phyloP scores from a whole-genome alignment of 345 rosid genomes.

The Eucalyptus tenuipes region DNA sequence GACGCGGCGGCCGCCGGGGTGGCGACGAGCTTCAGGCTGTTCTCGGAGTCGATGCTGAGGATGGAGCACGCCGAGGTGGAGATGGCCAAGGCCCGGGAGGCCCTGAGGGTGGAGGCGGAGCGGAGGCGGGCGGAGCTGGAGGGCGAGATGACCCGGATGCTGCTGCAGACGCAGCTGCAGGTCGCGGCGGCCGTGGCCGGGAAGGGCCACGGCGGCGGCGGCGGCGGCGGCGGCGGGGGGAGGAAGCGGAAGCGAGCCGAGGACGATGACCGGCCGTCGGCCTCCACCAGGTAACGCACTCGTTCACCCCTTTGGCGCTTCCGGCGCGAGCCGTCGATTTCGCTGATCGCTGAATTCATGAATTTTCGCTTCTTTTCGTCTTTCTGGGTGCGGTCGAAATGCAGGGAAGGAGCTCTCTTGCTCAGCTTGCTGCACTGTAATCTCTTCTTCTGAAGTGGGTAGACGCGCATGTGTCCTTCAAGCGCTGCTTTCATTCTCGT shows the following conservation, averaged over 20 bases:
- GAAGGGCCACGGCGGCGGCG: background rate
- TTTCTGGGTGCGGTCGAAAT: background rate
- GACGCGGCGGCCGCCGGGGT: background rate
- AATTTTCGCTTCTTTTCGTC: background rate
- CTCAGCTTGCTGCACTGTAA: slow-evolving; percentile 28
- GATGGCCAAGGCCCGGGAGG: slow-evolving; percentile 51
- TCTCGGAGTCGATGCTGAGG: slow-evolving; percentile 40
- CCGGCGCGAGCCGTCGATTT: background rate
- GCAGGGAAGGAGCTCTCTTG: slow-evolving; percentile 31
- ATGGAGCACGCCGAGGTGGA: slow-evolving; percentile 42
- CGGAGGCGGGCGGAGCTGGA: slow-evolving; percentile 34
- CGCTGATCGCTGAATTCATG: background rate
- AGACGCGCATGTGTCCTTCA: background rate
- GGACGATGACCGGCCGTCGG: slow-evolving; percentile 7
- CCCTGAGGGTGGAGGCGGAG: slow-evolving; percentile 34
- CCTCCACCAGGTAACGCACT: slow-evolving; percentile 7
- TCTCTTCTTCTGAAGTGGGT: slow-evolving; percentile 1
- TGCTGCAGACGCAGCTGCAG: slow-evolving; percentile 39
- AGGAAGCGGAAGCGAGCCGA: slow-evolving; percentile 42
- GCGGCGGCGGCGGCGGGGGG: background rate
- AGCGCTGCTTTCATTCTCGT: background rate
- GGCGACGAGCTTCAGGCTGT: slow-evolving; percentile 13
- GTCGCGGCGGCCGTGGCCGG: slow-evolving; percentile 12
- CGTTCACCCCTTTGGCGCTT: background rate
- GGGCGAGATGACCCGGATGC: slow-evolving; percentile 38